Percentiles rank a stretch among this genome's conserved stretches.
phyloP scores from a whole-genome alignment of 139 green algal species.

The Gonium pectorale region DNA sequence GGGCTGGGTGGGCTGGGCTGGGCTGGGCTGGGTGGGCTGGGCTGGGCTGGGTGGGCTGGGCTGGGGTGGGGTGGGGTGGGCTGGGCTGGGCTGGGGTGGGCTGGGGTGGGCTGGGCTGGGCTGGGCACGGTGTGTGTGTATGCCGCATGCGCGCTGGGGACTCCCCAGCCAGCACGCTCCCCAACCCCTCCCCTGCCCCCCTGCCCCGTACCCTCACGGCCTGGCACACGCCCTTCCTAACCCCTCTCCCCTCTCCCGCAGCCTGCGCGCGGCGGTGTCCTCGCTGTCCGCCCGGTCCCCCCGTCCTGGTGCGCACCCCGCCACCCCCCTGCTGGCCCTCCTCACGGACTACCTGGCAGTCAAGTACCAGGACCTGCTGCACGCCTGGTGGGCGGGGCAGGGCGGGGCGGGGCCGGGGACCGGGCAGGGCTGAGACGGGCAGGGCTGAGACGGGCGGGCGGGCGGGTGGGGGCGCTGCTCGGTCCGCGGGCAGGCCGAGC shows the following conservation, averaged over 20 bases:
- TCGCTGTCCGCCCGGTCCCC: neutral
- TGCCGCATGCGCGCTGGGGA: neutral
- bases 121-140: no score
- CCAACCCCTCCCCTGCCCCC: neutral
- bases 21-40: no score
- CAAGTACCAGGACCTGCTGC: constrained; percentile 38
- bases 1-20: no score
- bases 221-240: neutral
- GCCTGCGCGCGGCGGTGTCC: neutral
- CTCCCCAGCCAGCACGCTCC: neutral
- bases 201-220: neutral
- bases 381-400: neutral
- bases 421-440: neutral
- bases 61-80: no score
- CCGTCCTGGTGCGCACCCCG: neutral
- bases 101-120: no score
- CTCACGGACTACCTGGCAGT: constrained; percentile 9
- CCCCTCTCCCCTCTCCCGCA: no score
- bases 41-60: no score
- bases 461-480: neutral
- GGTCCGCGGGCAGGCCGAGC: no score
- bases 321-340: constrained; percentile 13
- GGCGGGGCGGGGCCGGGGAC: neutral
- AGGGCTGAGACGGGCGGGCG: neutral
- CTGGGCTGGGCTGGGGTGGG: no score